phyloP scores from a whole-genome alignment of 805 yeast species.

The Candida andamanensis region DNA sequence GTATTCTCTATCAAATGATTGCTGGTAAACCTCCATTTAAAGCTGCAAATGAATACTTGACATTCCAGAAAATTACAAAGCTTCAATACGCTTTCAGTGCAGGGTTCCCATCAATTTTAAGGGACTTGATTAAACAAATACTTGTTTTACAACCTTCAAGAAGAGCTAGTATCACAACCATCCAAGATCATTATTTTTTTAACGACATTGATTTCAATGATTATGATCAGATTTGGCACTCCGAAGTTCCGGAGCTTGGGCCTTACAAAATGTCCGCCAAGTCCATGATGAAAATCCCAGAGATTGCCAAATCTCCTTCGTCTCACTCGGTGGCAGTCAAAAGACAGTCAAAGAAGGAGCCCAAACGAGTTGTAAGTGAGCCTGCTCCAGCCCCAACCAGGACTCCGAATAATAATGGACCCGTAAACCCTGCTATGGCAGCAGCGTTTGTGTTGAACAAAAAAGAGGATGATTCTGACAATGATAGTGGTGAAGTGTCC shows the following conservation, averaged over 20 bases:
- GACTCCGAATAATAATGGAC: constrained; percentile 4
- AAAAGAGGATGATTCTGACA: constrained; percentile 11
- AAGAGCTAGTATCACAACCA: constrained; percentile 51
- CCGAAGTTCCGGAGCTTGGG: constrained; percentile 58
- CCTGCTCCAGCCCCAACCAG: constrained; percentile 2
- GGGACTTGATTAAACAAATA: constrained; percentile 62
- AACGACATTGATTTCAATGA: constrained; percentile 61
- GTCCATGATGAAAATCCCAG: constrained; percentile 72
- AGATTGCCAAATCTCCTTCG: constrained; percentile 13
- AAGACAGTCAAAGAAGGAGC: constrained; percentile 7
- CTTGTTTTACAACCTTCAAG: constrained; percentile 67
- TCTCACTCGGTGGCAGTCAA: constrained; percentile 7
- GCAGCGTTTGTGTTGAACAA: constrained; percentile 38
- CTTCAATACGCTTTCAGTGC: constrained; percentile 72
- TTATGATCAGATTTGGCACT: constrained; percentile 63
- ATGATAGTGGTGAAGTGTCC: constrained; percentile 10
- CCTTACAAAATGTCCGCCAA: constrained; percentile 73
- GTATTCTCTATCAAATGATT: constrained; percentile 57
- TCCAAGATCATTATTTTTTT: constrained; percentile 73
- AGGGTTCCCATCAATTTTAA: constrained; percentile 53
- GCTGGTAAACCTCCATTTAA: constrained; percentile 76
- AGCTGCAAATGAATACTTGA: constrained; percentile 75
- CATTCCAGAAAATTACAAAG: constrained; percentile 77
- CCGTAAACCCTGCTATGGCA: constrained; percentile 31
- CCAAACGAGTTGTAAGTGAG: constrained; percentile 11